phyloP scores from a whole-genome alignment of 2,329 filamentous ascomycete genomes.

The Fusarium subtropicale region DNA sequence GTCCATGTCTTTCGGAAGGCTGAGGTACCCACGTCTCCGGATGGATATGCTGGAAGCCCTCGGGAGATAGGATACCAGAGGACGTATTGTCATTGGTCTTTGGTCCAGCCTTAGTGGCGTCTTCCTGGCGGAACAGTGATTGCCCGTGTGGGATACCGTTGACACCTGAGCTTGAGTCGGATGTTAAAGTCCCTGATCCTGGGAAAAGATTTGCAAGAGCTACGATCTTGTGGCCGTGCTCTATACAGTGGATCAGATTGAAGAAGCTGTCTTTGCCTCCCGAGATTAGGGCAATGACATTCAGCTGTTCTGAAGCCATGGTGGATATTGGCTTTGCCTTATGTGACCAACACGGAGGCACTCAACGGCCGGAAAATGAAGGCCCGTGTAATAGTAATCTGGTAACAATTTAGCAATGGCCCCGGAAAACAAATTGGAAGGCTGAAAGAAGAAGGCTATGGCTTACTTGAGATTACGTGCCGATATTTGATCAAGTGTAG shows the following conservation, averaged over 20 bases:
- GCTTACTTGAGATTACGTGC: conserved; percentile 25
- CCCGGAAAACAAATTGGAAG: conserved; percentile 24
- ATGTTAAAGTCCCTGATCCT: conserved; percentile 25
- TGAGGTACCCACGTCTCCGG: conserved; percentile 38
- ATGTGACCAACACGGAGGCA: conserved; percentile 7
- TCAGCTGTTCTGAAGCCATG: conserved; percentile 63
- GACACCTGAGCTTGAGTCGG: conserved; percentile 14
- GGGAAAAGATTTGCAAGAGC: conserved; percentile 90
- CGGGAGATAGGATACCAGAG: conserved; percentile 27
- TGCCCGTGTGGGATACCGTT: conserved; percentile 17
- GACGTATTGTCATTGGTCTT: conserved; percentile 8
- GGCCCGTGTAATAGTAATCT: neutral
- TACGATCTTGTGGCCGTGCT: conserved; percentile 85
- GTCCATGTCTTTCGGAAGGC: conserved; percentile 3
- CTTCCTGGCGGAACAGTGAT: conserved; percentile 23
- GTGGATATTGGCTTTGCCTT: conserved; percentile 10
- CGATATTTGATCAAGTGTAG: conserved; percentile 30
- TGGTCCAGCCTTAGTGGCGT: conserved; percentile 26
- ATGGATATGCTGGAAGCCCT: conserved; percentile 41
- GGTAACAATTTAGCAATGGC: conserved; percentile 11
- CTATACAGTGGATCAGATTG: conserved; percentile 88
- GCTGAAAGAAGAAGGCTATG: conserved; percentile 5
- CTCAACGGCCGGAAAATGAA: conserved; percentile 19
- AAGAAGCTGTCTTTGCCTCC: conserved; percentile 98
- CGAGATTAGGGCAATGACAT: conserved; percentile 92